phyloP scores from a whole-genome alignment of 352 stramenopile genomes.

The Pythium insidiosum region DNA sequence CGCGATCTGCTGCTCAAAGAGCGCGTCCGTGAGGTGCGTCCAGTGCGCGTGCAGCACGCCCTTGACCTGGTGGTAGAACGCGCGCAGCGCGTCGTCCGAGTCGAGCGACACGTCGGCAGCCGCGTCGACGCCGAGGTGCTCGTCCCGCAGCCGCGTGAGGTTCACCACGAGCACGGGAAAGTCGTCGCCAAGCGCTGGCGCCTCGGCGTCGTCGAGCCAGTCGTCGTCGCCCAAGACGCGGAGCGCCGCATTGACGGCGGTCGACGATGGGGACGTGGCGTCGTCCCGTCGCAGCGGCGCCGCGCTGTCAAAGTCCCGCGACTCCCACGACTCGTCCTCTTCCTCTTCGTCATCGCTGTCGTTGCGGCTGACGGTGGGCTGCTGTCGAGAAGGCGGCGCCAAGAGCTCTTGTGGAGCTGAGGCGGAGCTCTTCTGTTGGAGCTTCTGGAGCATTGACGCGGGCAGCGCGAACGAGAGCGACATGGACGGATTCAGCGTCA shows the following conservation, averaged over 20 bases:
- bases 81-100: conserved; percentile 16
- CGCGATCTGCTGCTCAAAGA: conserved; percentile 28
- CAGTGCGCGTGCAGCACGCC: conserved; percentile 22
- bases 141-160: conserved; percentile 19
- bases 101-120: conserved; percentile 8
- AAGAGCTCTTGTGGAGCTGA: background rate
- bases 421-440: background rate
- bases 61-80: conserved; percentile 21
- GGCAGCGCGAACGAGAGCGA: conserved; percentile 16
- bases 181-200: conserved; percentile 21
- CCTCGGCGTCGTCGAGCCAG: conserved; percentile 17
- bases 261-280: conserved; percentile 1
- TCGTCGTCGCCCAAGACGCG: conserved; percentile 1
- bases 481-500: conserved; percentile 13
- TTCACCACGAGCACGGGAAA: conserved; percentile 34
- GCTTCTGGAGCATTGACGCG: background rate
- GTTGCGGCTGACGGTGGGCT: background rate
- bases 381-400: too few relatives aligned
- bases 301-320: conserved; percentile 4
- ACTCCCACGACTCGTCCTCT: conserved; percentile 12
- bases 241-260: background rate
- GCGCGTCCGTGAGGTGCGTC: conserved; percentile 23
- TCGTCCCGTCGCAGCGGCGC: conserved; percentile 5
- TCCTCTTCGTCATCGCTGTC: conserved; percentile 1
- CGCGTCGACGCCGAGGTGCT: conserved; percentile 18